Base-by-base conservation (phyloP, 148 eudicot genomes). In the Camellia sinensis region DNA sequence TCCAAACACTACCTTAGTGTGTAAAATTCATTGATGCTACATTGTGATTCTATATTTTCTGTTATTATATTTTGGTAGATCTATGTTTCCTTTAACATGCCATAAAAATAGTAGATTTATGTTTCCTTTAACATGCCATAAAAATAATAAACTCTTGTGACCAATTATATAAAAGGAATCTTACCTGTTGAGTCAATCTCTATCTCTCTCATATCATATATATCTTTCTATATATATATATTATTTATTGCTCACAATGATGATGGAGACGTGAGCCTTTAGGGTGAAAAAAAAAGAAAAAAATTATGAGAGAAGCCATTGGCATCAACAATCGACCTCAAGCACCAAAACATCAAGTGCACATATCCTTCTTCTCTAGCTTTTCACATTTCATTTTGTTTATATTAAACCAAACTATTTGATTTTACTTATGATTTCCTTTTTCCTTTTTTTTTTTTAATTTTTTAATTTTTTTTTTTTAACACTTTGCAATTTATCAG, bases 221-320 rank as follows among this genome's bases (percentile, higher is more conserved):
- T 61, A 6, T 67, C 5, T 2, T 6, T n/a, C 0, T 71, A 21
- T 22, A 19, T 10, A 22, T 19, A 21, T 8, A 63, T 7, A 9
- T 11, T 29, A 29, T 29, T 29, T 9, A 7, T 48, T 48, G 52
- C 52, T 48, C 52, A 48, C 52, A 29, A 29, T 1, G 8, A 18
- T 45, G 73, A 50, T 46, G n/a, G 54, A 46, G 19, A 71, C 21
- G 37, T 71, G 54, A 71, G 57, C 37, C 56, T 7, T 71, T 9
- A 29, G 4, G n/a, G 65, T n/a, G 37, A 1, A 29, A 29, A 29
- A 29, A 29, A 29, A 29, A 29, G 29, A 50, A 21, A 46, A 40
- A 71, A 45, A 71, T 29, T 71, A 71, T 71, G 74, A n/a, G 54
- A 46, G 56, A 70, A 19, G 11, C 73, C 50, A 45, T 43, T 70